Evolutionary conservation across 2,329 filamentous ascomycete genomes (phyloP), one percentile per base, ranked within the genome.

Genomic region (Apiospora aurea): DNA sequence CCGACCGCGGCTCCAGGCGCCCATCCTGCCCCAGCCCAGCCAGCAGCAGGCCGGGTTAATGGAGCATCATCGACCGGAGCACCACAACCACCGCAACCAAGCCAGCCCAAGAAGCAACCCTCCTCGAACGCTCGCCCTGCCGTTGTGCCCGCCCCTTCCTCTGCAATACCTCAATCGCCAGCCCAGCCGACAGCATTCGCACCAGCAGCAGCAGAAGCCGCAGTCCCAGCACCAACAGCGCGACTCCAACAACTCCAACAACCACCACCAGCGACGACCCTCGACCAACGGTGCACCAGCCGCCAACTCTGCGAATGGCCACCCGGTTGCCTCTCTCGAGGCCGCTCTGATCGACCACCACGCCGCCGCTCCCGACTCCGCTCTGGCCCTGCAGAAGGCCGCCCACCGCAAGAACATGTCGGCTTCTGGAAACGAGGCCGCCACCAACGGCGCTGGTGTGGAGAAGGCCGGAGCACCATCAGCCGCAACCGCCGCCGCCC

Each of bases 81-180:
- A 57, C 68, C 14, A 66, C 70, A 43, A 69, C 26, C 24, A 43
- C 26, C 24, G 46, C 64, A 34, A 46, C 44, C 10, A 29, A 46
- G 21, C 29, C 46, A 41, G n/a, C 41, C 29, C 51, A 69, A 67
- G 47, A 72, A 38, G 51, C 53, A 61, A 13, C 21, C 29, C 69
- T 38, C 29, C 69, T 38, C 34, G 18, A 24, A 16, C 49, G 18
- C 70, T 46, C 78, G 77, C 73, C 77, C 75, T 66, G 71, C 76
- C 66, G 78, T 81, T 2, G 69, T 80, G 51, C 78, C 79, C 69
- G 79, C 76, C 43, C 43, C 80, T 81, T 71, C 79, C 79, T 29
- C 72, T 80, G 69, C 71, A 78, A n/a, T 74, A 78, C 71, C 77
- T 80, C 69, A 74, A 75, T 67, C 77, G 76, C 61, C 77, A 78